A percentile compares a stretch with the other conserved stretches of the same genome.
These are phyloP conservation scores for Collybia sordida DNA, from an alignment of 768 basidiomycete species.

Conservation along the genomic window DNA sequence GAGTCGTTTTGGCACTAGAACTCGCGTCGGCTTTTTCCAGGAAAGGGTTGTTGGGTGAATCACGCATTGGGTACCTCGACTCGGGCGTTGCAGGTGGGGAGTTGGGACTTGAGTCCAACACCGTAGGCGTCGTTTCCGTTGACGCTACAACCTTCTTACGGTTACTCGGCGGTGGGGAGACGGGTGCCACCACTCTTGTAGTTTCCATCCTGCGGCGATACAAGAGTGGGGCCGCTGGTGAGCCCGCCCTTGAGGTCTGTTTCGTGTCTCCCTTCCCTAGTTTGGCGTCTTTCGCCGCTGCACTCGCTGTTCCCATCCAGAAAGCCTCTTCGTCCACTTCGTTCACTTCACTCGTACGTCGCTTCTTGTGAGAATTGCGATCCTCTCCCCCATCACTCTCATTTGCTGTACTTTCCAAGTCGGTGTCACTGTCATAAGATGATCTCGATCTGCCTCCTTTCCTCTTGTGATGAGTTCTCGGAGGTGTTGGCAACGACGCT, in stretches of 20 bases:
- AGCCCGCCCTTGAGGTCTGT: slow-evolving; percentile 11
- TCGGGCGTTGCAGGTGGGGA: slow-evolving; percentile 42
- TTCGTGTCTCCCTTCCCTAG: slow-evolving; percentile 16
- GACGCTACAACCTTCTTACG: slow-evolving; percentile 32
- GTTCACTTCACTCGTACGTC: slow-evolving; percentile 30
- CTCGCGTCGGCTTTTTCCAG: slow-evolving; percentile 36
- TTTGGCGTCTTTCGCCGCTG: slow-evolving; percentile 16
- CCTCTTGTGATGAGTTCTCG: slow-evolving; percentile 53
- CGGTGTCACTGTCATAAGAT: slow-evolving; percentile 46
- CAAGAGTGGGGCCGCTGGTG: slow-evolving; percentile 26
- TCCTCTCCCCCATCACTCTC: slow-evolving; percentile 33
- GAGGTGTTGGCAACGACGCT: slow-evolving; percentile 67
- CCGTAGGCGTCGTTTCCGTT: slow-evolving; percentile 16
- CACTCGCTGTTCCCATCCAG: slow-evolving; percentile 30
- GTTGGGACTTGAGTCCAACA: slow-evolving; percentile 12
- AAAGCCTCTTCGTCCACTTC: slow-evolving; percentile 52
- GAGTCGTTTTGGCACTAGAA: slow-evolving; percentile 28
- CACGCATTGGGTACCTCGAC: slow-evolving; percentile 40
- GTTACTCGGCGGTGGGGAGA: slow-evolving; percentile 69
- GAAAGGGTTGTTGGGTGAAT: slow-evolving; percentile 76
- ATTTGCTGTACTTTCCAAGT: slow-evolving; percentile 33
- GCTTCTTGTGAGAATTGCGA: slow-evolving; percentile 33
- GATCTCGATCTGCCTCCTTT: slow-evolving; percentile 41
- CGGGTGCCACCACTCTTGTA: slow-evolving; percentile 34
- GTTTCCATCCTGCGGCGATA: slow-evolving; percentile 35